Evolutionary conservation across 2,329 filamentous ascomycete species (phyloP).

Genomic region (Apiospora kogelbergensis): DNA sequence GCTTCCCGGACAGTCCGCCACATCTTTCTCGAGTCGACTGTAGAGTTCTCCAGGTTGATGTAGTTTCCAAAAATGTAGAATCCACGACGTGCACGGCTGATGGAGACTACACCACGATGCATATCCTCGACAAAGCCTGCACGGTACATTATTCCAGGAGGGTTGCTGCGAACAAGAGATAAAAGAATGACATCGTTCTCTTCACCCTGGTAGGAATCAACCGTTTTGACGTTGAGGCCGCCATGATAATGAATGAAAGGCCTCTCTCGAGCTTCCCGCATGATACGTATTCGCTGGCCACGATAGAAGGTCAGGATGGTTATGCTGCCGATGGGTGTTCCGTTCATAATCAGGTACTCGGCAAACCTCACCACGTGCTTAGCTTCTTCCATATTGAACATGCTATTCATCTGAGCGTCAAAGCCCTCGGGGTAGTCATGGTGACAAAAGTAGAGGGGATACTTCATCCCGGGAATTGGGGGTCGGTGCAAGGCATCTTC

Average conservation of each 20-base stretch:
- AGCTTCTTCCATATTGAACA: constrained; percentile 70
- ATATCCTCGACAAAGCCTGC: constrained; percentile 74
- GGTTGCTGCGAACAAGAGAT: constrained; percentile 75
- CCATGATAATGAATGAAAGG: constrained; percentile 15
- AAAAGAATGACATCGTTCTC: constrained; percentile 83
- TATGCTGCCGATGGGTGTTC: constrained; percentile 58
- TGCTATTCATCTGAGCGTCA: constrained; percentile 63
- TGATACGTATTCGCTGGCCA: constrained; percentile 70
- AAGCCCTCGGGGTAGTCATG: constrained; percentile 65
- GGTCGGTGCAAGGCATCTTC: constrained; percentile 31
- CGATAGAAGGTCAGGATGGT: constrained; percentile 88
- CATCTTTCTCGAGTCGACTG: constrained; percentile 41
- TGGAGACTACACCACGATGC: constrained; percentile 58
- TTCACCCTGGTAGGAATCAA: constrained; percentile 89
- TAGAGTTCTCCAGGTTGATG: constrained; percentile 47
- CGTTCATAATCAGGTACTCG: constrained; percentile 70
- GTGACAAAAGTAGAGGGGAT: constrained; percentile 40
- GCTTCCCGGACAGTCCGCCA: constrained; percentile 36
- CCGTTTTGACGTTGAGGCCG: constrained; percentile 67
- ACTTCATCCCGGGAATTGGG: constrained; percentile 46
- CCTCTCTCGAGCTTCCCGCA: constrained; percentile 43
- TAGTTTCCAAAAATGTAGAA: constrained; percentile 86
- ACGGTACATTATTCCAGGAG: constrained; percentile 32
- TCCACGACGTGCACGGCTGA: constrained; percentile 71
- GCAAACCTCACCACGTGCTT: constrained; percentile 74